Evolutionary conservation across 192 early-diverging fungal genomes (phyloP).

Genomic region (Rhizophagus prolifer): DNA sequence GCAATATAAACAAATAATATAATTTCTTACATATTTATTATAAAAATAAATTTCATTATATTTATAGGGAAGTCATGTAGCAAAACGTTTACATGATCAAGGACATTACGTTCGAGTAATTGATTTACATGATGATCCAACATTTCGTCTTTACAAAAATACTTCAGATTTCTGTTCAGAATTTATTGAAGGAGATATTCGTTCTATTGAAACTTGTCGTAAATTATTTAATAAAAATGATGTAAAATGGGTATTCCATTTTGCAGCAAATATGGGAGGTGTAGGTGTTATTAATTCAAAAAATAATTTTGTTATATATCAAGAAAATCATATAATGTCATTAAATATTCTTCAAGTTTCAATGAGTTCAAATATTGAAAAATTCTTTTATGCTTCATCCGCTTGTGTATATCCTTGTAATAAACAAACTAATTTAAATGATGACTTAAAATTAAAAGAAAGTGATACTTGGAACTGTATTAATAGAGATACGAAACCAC

Average conservation of each 20-base stretch:
- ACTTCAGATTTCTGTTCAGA: not conserved
- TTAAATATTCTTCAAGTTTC: not conserved
- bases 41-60: not conserved
- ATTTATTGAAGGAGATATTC: not conserved
- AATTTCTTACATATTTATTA: too few relatives aligned
- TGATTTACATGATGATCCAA: not conserved
- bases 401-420: not conserved
- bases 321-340: not conserved
- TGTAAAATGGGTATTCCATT: conserved; percentile 8
- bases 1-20: too few relatives aligned
- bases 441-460: not conserved
- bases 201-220: not conserved
- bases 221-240: not conserved
- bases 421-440: not conserved
- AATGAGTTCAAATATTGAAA: not conserved
- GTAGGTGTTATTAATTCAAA: not conserved
- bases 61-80: conserved; percentile 2
- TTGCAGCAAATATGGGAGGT: conserved; percentile 1
- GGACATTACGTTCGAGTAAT: not conserved
- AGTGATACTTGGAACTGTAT: not conserved
- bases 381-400: conserved; percentile 3
- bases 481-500: not conserved
- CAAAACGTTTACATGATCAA: conserved; percentile 5
- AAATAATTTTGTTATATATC: not conserved
- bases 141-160: not conserved